Conservation (phyloP, 441 rosid genomes). For the Euphorbia schlechtendalii region DNA sequence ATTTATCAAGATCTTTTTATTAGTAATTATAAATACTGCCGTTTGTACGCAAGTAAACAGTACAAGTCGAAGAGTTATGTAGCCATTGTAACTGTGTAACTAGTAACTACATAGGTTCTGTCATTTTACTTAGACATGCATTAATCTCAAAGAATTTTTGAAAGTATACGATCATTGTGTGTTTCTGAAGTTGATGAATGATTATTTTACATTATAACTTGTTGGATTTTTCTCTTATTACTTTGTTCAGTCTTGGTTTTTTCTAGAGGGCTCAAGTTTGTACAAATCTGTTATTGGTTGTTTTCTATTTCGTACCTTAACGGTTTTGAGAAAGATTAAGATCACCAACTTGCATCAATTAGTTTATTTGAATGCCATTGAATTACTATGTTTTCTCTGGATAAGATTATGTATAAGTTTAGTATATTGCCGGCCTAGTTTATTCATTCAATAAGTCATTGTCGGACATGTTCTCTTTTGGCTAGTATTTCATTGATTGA, state of each 20-base stretch:
- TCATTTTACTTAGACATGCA: not conserved
- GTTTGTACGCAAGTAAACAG: not conserved
- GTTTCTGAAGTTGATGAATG: not conserved
- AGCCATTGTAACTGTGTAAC: not conserved
- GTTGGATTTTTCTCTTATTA: not conserved
- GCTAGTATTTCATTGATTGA: not conserved
- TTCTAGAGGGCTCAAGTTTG: not conserved
- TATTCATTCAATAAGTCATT: not conserved
- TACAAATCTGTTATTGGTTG: conserved; percentile 4
- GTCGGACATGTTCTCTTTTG: not conserved
- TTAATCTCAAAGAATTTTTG: not conserved
- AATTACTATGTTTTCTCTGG: conserved; percentile 2
- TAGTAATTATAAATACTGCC: not conserved
- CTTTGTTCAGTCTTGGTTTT: not conserved
- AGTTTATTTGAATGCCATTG: not conserved
- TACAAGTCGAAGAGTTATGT: not conserved
- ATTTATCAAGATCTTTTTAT: not conserved
- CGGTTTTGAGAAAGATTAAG: not conserved
- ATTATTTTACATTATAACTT: not conserved
- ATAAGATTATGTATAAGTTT: too few species aligned
- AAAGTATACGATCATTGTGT: not conserved
- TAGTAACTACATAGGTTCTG: too few species aligned
- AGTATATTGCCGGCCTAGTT: not conserved
- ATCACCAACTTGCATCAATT: not conserved
- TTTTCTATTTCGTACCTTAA: not conserved